phyloP scores from a whole-genome alignment of 2,329 filamentous ascomycete species.

The Xylariaceae sp. region DNA sequence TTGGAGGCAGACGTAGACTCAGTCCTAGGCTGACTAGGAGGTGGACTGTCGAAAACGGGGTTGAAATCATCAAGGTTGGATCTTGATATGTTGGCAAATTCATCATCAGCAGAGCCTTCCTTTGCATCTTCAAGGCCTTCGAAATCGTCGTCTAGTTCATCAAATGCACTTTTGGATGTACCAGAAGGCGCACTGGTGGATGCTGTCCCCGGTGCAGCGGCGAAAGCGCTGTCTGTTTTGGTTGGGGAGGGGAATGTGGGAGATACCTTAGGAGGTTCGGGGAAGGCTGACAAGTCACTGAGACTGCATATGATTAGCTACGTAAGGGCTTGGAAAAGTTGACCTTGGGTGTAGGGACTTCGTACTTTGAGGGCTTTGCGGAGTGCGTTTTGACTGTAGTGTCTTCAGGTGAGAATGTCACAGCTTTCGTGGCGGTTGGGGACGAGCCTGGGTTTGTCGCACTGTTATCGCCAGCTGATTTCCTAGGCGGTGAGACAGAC shows the following conservation, averaged over 20 bases:
- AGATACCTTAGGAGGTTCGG: conserved; percentile 34
- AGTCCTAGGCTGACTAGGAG: conserved; percentile 51
- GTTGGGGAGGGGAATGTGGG: conserved; percentile 32
- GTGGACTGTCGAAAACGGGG: conserved; percentile 71
- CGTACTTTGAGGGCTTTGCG: conserved; percentile 30
- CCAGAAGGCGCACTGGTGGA: conserved; percentile 31
- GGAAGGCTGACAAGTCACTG: conserved; percentile 29
- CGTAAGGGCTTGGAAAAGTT: not conserved
- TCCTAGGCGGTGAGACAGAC: conserved; percentile 50
- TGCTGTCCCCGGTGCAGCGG: conserved; percentile 34
- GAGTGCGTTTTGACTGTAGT: conserved; percentile 19
- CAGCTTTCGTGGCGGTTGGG: conserved; percentile 28
- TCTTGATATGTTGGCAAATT: conserved; percentile 70
- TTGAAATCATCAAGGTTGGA: conserved; percentile 76
- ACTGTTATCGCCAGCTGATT: conserved; percentile 29
- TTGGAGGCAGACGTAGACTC: conserved; percentile 41
- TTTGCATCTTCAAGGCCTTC: conserved; percentile 81
- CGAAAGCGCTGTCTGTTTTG: conserved; percentile 30
- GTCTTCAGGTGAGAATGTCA: conserved; percentile 25
- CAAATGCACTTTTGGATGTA: conserved; percentile 56
- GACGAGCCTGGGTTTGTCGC: conserved; percentile 24
- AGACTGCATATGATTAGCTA: conserved; percentile 23
- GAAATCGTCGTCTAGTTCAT: conserved; percentile 76
- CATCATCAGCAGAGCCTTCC: conserved; percentile 73
- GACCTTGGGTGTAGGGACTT: conserved; percentile 9